These are phyloP conservation scores for Penicillium sp. DNA, from an alignment of 2,329 filamentous ascomycete species.

Conservation along the genomic window DNA sequence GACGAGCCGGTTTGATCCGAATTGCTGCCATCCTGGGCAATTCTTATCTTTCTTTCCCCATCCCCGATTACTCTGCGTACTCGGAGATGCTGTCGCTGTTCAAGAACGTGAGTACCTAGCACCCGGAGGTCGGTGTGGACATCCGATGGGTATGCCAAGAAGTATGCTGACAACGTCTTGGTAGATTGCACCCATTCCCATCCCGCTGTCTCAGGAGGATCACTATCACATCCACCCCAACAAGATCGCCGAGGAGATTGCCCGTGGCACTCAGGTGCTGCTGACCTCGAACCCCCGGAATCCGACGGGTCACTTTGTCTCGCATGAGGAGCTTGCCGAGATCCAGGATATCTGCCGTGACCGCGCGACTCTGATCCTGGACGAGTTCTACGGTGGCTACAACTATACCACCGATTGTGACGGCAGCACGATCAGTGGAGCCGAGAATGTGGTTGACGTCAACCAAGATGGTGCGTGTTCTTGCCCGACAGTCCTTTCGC, in stretches of 20 bases:
- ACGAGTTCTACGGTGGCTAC: constrained; percentile 96
- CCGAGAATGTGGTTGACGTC: constrained; percentile 87
- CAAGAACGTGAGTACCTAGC: constrained; percentile 62
- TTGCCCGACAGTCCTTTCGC: not conserved
- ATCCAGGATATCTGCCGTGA: constrained; percentile 93
- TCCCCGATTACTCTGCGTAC: constrained; percentile 94
- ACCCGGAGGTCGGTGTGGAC: not conserved
- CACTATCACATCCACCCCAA: constrained; percentile 91
- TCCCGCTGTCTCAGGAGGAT: constrained; percentile 80
- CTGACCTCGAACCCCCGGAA: constrained; percentile 95
- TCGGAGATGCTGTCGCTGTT: constrained; percentile 96
- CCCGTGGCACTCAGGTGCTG: constrained; percentile 82
- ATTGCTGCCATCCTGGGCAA: constrained; percentile 94
- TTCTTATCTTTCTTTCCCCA: constrained; percentile 89
- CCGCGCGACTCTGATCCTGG: constrained; percentile 87
- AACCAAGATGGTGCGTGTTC: constrained; percentile 64
- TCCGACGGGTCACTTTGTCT: constrained; percentile 85
- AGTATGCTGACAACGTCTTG: not conserved
- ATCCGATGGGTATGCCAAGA: not conserved
- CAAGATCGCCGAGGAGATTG: constrained; percentile 89
- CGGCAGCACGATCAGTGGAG: constrained; percentile 83
- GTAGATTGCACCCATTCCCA: constrained; percentile 81
- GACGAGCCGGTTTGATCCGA: constrained; percentile 86
- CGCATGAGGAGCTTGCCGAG: constrained; percentile 79
- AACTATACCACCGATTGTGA: constrained; percentile 94